Percentiles rank a stretch among this genome's conserved stretches.
phyloP scores from a whole-genome alignment of 768 basidiomycete species.

The Suillus placidus region DNA sequence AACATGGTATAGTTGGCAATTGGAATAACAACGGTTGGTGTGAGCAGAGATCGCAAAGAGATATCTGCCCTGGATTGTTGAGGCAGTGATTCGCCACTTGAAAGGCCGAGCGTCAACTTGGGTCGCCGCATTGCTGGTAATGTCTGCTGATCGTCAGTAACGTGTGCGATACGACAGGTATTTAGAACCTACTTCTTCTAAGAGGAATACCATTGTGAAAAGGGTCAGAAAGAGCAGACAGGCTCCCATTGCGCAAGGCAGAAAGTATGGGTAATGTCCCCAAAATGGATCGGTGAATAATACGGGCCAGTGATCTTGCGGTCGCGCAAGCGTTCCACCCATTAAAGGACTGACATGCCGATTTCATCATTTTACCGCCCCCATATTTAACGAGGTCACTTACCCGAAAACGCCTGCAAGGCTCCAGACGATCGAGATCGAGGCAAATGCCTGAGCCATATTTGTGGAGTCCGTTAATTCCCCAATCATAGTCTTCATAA shows the following conservation, averaged over 20 bases:
- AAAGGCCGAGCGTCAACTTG: not conserved
- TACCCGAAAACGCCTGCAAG: slow-evolving; percentile 40
- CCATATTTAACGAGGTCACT: slow-evolving; percentile 3
- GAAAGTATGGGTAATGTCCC: slow-evolving; percentile 40
- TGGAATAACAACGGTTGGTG: slow-evolving; percentile 40
- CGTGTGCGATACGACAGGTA: too few species aligned
- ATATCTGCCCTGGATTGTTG: slow-evolving; percentile 24
- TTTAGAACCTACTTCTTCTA: slow-evolving; percentile 35
- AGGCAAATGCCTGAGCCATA: slow-evolving; percentile 38
- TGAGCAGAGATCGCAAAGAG: slow-evolving; percentile 34
- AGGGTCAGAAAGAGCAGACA: slow-evolving; percentile 17
- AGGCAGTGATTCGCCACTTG: not conserved
- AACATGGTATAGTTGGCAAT: slow-evolving; percentile 45
- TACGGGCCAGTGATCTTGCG: slow-evolving; percentile 56
- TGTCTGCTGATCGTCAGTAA: not conserved
- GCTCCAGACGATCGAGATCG: slow-evolving; percentile 31
- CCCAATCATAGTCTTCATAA: slow-evolving; percentile 73
- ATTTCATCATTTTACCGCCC: not conserved
- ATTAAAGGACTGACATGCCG: slow-evolving; percentile 58
- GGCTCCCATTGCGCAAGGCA: slow-evolving; percentile 34
- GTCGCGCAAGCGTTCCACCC: slow-evolving; percentile 57
- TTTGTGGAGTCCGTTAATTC: slow-evolving; percentile 52
- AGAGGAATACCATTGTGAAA: slow-evolving; percentile 21
- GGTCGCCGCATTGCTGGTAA: not conserved
- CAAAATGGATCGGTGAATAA: slow-evolving; percentile 46